Evolutionary conservation across 768 basidiomycete species (phyloP).

Genomic region (Favolaschia claudopus): DNA sequence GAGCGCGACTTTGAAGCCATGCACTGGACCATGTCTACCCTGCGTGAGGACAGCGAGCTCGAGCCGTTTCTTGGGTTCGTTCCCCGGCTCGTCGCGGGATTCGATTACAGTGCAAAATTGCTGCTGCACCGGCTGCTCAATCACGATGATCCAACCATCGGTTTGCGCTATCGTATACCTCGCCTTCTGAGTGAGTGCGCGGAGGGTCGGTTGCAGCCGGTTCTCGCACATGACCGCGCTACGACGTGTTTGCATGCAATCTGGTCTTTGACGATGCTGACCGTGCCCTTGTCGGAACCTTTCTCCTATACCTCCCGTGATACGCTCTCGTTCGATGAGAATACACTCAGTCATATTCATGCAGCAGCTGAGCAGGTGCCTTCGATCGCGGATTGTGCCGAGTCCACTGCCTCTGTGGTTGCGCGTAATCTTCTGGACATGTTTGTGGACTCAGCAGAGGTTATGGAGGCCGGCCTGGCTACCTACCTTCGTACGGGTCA

Average conservation of each 20-base stretch:
- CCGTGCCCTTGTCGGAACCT: constrained; percentile 33
- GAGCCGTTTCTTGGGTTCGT: constrained; percentile 46
- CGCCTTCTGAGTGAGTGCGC: constrained; percentile 41
- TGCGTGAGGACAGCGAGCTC: constrained; percentile 43
- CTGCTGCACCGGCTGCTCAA: constrained; percentile 41
- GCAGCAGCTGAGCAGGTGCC: constrained; percentile 31
- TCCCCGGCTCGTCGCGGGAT: constrained; percentile 42
- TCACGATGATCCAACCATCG: constrained; percentile 38
- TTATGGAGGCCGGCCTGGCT: constrained; percentile 33
- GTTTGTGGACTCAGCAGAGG: constrained; percentile 35
- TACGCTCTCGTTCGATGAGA: constrained; percentile 43
- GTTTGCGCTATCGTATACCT: constrained; percentile 44
- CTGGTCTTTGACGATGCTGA: constrained; percentile 52
- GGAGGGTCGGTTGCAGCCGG: constrained; percentile 32
- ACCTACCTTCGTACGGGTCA: constrained; percentile 24
- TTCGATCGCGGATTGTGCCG: constrained; percentile 32
- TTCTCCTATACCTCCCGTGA: constrained; percentile 20
- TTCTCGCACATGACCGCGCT: constrained; percentile 38
- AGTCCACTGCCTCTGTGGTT: constrained; percentile 41
- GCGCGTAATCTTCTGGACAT: constrained; percentile 43
- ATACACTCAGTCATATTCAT: constrained; percentile 38
- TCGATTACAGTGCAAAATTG: constrained; percentile 48
- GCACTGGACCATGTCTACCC: constrained; percentile 46
- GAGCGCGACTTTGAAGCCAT: constrained; percentile 48
- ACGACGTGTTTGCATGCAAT: constrained; percentile 46